Base-by-base conservation (phyloP, 2,329 filamentous ascomycete species). In the Lecanicillium sp. region DNA sequence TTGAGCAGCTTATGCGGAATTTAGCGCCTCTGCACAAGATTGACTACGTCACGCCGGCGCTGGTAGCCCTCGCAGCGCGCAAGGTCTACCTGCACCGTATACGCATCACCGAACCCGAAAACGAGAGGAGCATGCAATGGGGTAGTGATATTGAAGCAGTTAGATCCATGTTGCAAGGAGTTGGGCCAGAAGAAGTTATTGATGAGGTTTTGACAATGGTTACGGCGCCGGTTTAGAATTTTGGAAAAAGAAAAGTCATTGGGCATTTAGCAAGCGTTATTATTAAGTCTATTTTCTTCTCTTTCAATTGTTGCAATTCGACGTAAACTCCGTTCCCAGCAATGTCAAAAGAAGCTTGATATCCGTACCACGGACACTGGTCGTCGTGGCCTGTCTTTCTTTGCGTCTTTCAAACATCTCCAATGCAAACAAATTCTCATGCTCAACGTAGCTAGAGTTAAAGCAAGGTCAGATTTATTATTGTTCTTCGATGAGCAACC, bases 1-100 rank as follows among this genome's bases (percentile, higher is more conserved):
- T 96, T 41, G 71, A 76, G 31, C 69, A 72, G 45, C 68, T 95
- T 32, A 68, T 78, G 46, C 77, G 71, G 63, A 81, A 79, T 37
- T 74, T 98, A 7, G 87, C 89, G 4, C 78, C 86, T 2, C 67
- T 98, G 14, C 90, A 96, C 56, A 75, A 78, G 1, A 66, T 94
- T 13, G 73, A 82, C 50, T 96, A 82, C 56, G 80, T 86, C 5
- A 88, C 89, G 0, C 90, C 92, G 0, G 84, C 86, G 1, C 73
- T 96, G 18, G 81, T 95, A 15, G 78, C 73, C 7, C 68, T 98
- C 33, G 92, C 92, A 5, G 80, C 83, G 2, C 78, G 78, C 44
- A 96, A 96, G 63, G 75, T 94, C 17, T 98, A 94, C 54, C 71
- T 83, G 14, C 92, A 98, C 62, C 80, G 88, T 8, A 78, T 98